These are phyloP conservation scores for Paraphaeosphaeria sporulosa DNA, from an alignment of 2,329 filamentous ascomycete genomes.

Conservation along the genomic window DNA sequence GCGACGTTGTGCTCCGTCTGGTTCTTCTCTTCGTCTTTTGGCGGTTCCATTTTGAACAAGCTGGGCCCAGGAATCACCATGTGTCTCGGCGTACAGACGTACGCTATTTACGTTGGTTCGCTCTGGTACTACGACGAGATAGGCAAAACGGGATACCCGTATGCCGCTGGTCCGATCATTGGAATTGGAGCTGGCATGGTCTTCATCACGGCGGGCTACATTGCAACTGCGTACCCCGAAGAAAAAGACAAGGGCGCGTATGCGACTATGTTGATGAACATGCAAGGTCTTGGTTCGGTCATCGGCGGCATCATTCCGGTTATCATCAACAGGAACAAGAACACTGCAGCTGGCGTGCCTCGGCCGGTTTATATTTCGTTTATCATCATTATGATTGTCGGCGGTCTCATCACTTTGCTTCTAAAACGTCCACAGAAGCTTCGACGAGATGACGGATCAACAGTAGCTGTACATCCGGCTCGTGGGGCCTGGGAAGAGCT, in stretches of 20 bases:
- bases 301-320: conserved; percentile 43
- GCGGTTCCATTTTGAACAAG: conserved; percentile 42
- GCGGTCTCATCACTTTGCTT: conserved; percentile 33
- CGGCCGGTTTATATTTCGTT: conserved; percentile 41
- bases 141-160: conserved; percentile 41
- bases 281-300: conserved; percentile 39
- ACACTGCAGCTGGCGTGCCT: conserved; percentile 39
- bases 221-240: conserved; percentile 41
- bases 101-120: conserved; percentile 41
- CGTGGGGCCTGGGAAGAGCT: conserved; percentile 37
- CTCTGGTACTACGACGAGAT: conserved; percentile 44
- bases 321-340: conserved; percentile 39
- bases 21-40: conserved; percentile 44
- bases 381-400: conserved; percentile 39
- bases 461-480: conserved; percentile 37
- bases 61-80: conserved; percentile 41
- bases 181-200: conserved; percentile 45
- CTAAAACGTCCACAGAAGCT: conserved; percentile 39
- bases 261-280: conserved; percentile 41
- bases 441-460: conserved; percentile 38
- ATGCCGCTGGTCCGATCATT: conserved; percentile 39
- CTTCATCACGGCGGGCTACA: conserved; percentile 42
- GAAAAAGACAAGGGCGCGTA: conserved; percentile 40
- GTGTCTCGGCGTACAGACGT: conserved; percentile 42
- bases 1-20: conserved; percentile 43